Conservation (phyloP, 2,329 filamentous ascomycete genomes). For the Diaporthe destruens region DNA sequence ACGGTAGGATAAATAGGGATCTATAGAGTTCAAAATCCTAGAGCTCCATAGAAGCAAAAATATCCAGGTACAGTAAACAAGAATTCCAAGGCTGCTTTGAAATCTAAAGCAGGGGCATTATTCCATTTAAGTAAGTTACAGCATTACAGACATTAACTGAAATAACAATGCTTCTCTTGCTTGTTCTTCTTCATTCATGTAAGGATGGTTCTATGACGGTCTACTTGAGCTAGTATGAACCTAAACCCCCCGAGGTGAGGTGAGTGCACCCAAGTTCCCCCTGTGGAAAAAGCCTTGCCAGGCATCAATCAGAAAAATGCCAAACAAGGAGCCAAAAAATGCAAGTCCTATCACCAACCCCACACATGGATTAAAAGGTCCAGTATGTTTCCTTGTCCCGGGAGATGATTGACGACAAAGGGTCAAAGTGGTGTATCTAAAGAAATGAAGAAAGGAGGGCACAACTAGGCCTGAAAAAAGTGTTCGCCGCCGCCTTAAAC, state of each 20-base stretch:
- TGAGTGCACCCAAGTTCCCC: not conserved
- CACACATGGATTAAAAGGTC: not conserved
- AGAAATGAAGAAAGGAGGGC: not conserved
- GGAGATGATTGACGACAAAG: not conserved
- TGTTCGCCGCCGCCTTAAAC: slow-evolving; percentile 1
- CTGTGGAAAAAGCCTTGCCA: not conserved
- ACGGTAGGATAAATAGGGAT: no score
- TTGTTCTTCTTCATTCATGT: slow-evolving; percentile 13
- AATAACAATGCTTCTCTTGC: not conserved
- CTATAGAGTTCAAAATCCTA: not conserved
- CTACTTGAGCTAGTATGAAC: slow-evolving; percentile 20
- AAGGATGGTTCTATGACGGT: slow-evolving; percentile 21
- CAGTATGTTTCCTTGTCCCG: not conserved
- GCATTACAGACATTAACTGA: not conserved
- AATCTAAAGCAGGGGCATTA: not conserved
- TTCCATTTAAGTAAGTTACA: not conserved
- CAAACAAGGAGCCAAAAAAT: slow-evolving; percentile 25
- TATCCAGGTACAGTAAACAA: no score
- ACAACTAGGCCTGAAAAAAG: not conserved
- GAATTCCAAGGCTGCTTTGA: not conserved
- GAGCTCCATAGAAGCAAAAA: not conserved
- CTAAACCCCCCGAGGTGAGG: slow-evolving; percentile 12
- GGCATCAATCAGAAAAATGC: slow-evolving; percentile 6
- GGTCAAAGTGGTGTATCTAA: not conserved
- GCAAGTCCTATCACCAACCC: slow-evolving; percentile 3